Conservation (phyloP, 306 rosid species). For the Rubus parviflorus region DNA sequence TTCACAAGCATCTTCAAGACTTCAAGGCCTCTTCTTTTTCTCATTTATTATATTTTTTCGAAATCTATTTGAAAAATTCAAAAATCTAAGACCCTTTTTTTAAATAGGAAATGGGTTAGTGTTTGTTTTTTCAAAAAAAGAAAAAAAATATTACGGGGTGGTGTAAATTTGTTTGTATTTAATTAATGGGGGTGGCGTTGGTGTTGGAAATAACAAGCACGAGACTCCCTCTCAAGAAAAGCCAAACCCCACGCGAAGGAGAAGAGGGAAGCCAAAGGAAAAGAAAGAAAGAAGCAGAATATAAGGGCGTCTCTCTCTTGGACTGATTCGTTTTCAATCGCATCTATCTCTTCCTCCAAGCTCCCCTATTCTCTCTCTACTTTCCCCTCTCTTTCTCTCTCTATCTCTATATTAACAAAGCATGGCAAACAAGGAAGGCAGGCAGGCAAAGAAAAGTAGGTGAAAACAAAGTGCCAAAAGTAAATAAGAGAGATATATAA, state of each 20-base stretch:
- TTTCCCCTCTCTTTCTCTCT: slow-evolving; percentile 22
- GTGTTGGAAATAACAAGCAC: slow-evolving; percentile 39
- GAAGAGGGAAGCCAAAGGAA: slow-evolving; percentile 27
- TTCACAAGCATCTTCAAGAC: slow-evolving; percentile 11
- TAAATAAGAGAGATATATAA: slow-evolving; percentile 4
- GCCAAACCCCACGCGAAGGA: slow-evolving; percentile 56
- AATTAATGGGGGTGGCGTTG: slow-evolving; percentile 14
- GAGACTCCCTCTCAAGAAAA: slow-evolving; percentile 47
- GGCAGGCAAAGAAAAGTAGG: slow-evolving; percentile 31
- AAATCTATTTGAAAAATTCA: neutral
- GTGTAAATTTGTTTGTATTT: neutral
- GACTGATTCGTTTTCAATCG: slow-evolving; percentile 75
- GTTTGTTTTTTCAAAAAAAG: neutral
- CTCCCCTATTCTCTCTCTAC: slow-evolving; percentile 12
- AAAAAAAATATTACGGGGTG: neutral
- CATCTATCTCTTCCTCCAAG: slow-evolving; percentile 55
- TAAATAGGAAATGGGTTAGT: neutral
- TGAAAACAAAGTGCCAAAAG: slow-evolving; percentile 35
- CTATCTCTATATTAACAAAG: slow-evolving; percentile 21
- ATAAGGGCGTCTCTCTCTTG: slow-evolving; percentile 68
- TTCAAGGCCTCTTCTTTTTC: neutral
- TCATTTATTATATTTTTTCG: neutral
- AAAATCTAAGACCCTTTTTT: neutral
- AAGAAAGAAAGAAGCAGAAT: slow-evolving; percentile 36
- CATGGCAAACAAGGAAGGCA: slow-evolving; percentile 7